Percentiles rank a stretch among this genome's conserved stretches.
These are phyloP conservation scores for Tulasnella sp. DNA, from an alignment of 768 basidiomycete species.

Conservation along the genomic window DNA sequence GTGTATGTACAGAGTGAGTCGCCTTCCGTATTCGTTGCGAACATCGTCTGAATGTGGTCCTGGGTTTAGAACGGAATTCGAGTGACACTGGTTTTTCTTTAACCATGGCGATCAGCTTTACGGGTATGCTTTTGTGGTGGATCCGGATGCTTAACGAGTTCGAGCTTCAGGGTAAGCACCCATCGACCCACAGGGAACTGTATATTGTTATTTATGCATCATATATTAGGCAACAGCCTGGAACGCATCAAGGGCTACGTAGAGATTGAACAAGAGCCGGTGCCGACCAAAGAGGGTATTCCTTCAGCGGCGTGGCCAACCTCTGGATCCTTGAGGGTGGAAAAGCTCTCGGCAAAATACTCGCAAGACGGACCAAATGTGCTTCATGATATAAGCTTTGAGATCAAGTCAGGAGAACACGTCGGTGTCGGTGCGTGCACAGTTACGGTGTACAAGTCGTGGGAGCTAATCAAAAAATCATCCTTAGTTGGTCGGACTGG, in stretches of 20 bases:
- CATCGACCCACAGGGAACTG: background rate
- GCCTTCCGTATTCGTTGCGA: background rate
- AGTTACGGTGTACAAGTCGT: background rate
- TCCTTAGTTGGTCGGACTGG: slow-evolving; percentile 51
- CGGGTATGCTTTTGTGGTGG: slow-evolving; percentile 50
- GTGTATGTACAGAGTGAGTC: slow-evolving; percentile 42
- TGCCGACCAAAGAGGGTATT: slow-evolving; percentile 41
- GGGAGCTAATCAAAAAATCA: background rate
- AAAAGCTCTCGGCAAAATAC: too few species aligned
- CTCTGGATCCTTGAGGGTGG: slow-evolving; percentile 51
- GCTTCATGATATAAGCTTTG: too few species aligned
- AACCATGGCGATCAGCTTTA: slow-evolving; percentile 59
- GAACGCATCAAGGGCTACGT: too few species aligned
- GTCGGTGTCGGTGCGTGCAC: slow-evolving; percentile 43
- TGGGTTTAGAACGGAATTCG: slow-evolving; percentile 40
- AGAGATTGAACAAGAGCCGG: slow-evolving; percentile 54
- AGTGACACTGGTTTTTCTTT: slow-evolving; percentile 46
- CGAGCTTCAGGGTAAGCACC: slow-evolving; percentile 44
- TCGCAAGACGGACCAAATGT: too few species aligned
- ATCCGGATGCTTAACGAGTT: slow-evolving; percentile 46
- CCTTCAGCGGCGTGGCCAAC: slow-evolving; percentile 66
- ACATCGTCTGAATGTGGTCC: background rate
- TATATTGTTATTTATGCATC: background rate
- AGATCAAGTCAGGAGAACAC: too few species aligned
- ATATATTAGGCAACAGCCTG: too few species aligned